Percentiles rank a stretch among this genome's conserved stretches.
phyloP scores from a whole-genome alignment of 257 asterid species.

The Solanum stenotomum region DNA sequence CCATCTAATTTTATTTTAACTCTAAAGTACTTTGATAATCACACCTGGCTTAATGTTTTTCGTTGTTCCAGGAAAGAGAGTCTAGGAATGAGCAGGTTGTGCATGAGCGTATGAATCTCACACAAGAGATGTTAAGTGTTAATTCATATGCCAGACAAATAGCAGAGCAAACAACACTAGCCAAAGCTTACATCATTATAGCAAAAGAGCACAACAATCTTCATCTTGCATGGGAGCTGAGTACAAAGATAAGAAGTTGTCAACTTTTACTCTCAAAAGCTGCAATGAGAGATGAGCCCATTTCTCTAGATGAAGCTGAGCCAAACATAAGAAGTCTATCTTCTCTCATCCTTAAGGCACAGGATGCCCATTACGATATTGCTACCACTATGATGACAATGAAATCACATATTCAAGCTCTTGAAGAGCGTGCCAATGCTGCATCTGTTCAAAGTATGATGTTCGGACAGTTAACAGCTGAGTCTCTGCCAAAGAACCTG shows the following conservation, averaged over 20 bases:
- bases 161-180: slow-evolving; percentile 81
- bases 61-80: slow-evolving; percentile 45
- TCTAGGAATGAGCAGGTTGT: slow-evolving; percentile 31
- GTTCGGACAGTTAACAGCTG: slow-evolving; percentile 67
- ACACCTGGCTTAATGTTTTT: neutral
- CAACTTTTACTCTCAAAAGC: slow-evolving; percentile 76
- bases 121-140: slow-evolving; percentile 49
- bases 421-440: slow-evolving; percentile 63
- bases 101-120: slow-evolving; percentile 42
- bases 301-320: slow-evolving; percentile 75
- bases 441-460: slow-evolving; percentile 57
- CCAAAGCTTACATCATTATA: slow-evolving; percentile 77
- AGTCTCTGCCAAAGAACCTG: slow-evolving; percentile 64
- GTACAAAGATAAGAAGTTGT: slow-evolving; percentile 66
- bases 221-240: slow-evolving; percentile 85
- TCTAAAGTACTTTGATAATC: neutral
- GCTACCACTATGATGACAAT: slow-evolving; percentile 76
- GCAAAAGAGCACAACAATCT: slow-evolving; percentile 80
- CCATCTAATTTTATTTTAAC: neutral
- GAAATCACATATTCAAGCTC: slow-evolving; percentile 83
- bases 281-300: slow-evolving; percentile 65
- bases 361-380: slow-evolving; percentile 73
- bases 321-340: slow-evolving; percentile 65
- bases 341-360: slow-evolving; percentile 74
- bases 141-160: slow-evolving; percentile 75